A percentile compares a stretch with the other conserved stretches of the same genome.
phyloP scores from a whole-genome alignment of 108 stramenopile species.

The Conticribra guillardii region DNA sequence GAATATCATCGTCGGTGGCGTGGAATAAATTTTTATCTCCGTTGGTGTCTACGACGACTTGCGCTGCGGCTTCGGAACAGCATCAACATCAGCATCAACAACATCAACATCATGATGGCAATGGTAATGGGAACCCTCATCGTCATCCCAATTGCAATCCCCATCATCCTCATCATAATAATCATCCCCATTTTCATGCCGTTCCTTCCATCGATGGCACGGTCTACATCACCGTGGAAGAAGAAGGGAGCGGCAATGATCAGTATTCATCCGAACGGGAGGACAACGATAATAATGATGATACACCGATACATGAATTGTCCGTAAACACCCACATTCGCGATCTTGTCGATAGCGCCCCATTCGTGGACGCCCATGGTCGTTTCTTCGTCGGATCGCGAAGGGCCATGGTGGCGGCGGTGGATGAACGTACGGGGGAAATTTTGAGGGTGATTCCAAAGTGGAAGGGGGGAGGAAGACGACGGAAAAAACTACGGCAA shows the following conservation, averaged over 20 bases:
- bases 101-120: conserved; percentile 26
- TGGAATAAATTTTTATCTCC: conserved; percentile 58
- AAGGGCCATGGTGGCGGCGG: conserved; percentile 65
- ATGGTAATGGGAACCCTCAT: too few species aligned
- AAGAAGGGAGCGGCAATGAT: neutral
- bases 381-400: conserved; percentile 76
- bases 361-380: conserved; percentile 81
- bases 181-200: conserved; percentile 53
- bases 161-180: conserved; percentile 36
- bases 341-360: conserved; percentile 74
- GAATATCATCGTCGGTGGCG: neutral
- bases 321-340: conserved; percentile 63
- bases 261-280: neutral
- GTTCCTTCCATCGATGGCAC: conserved; percentile 85
- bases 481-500: too few species aligned
- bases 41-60: conserved; percentile 78
- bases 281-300: neutral
- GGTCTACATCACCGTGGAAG: conserved; percentile 66
- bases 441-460: conserved; percentile 69
- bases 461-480: conserved; percentile 30
- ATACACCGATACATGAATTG: conserved; percentile 34
- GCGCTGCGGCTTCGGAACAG: too few species aligned
- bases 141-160: too few species aligned
- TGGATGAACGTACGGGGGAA: conserved; percentile 76
- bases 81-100: conserved; percentile 43